These are phyloP conservation scores for Brassica cretica DNA, from an alignment of 345 rosid genomes.

Conservation along the genomic window DNA sequence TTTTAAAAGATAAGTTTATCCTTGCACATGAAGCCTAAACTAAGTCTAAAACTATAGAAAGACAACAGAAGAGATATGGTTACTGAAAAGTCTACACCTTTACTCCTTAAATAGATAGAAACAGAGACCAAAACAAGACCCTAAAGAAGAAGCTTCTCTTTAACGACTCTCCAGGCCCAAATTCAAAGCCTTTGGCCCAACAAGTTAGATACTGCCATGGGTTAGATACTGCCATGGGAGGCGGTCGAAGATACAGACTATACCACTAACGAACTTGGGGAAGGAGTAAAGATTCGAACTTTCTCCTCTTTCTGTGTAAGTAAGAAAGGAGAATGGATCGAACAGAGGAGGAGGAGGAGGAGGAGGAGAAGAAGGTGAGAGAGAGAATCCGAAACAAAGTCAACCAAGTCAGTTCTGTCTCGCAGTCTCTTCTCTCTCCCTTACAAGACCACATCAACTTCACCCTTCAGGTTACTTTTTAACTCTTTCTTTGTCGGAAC, in stretches of 20 bases:
- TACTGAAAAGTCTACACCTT: not conserved
- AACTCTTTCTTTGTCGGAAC: not conserved
- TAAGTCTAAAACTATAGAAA: not conserved
- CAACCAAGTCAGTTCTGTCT: slow-evolving; percentile 64
- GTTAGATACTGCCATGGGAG: not conserved
- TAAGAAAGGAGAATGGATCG: slow-evolving; percentile 50
- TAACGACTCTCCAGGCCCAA: not conserved
- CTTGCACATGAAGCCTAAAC: not conserved
- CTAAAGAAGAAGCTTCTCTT: slow-evolving; percentile 10
- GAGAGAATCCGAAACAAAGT: slow-evolving; percentile 70
- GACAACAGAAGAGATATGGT: not conserved
- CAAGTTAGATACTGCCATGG: not conserved
- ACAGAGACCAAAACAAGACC: not conserved
- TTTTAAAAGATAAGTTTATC: too few species aligned
- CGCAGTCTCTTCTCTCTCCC: slow-evolving; percentile 70
- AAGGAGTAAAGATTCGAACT: not conserved
- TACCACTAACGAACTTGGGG: not conserved
- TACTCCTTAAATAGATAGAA: slow-evolving; percentile 18
- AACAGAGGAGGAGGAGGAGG: slow-evolving; percentile 52
- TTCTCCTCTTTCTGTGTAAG: not conserved
- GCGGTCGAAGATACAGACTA: not conserved
- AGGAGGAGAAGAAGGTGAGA: slow-evolving; percentile 62
- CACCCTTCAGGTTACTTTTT: slow-evolving; percentile 73
- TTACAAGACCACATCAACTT: slow-evolving; percentile 86
- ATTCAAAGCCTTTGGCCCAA: slow-evolving; percentile 15